A percentile compares a stretch with the other conserved stretches of the same genome.
phyloP scores from a whole-genome alignment of 352 stramenopile species.

The Globisporangium takayamanum region DNA sequence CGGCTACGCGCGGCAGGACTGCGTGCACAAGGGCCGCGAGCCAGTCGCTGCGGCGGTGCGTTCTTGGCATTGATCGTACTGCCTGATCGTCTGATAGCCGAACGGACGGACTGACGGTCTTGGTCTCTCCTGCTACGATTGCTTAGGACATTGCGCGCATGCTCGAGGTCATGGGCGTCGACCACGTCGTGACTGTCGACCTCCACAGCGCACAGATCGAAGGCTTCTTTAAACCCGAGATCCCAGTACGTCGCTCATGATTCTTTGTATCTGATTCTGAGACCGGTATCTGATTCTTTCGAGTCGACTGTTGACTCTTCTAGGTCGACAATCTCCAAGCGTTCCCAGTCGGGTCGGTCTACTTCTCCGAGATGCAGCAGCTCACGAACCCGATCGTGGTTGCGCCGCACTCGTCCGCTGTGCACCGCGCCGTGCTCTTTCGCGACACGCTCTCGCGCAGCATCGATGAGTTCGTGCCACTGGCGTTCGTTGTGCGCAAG shows the following conservation, averaged over 20 bases:
- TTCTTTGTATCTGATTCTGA: neutral
- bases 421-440: slow-evolving; percentile 73
- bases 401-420: slow-evolving; percentile 73
- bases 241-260: slow-evolving; percentile 33
- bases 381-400: slow-evolving; percentile 69
- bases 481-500: slow-evolving; percentile 83
- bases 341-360: slow-evolving; percentile 80
- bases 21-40: slow-evolving; percentile 79
- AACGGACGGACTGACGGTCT: too few relatives aligned
- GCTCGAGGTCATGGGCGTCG: slow-evolving; percentile 87
- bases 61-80: neutral
- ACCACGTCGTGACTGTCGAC: slow-evolving; percentile 84
- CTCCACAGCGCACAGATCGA: slow-evolving; percentile 87
- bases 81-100: neutral
- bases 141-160: slow-evolving; percentile 82
- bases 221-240: slow-evolving; percentile 83
- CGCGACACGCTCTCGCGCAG: slow-evolving; percentile 75
- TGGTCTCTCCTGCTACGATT: neutral
- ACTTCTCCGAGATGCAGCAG: slow-evolving; percentile 73
- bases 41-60: slow-evolving; percentile 69
- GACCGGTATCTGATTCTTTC: neutral
- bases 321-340: slow-evolving; percentile 82
- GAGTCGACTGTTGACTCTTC: neutral
- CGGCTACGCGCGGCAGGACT: slow-evolving; percentile 80
- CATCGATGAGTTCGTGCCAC: slow-evolving; percentile 66